Conservation (phyloP, 345 rosid genomes). For the Citrus sinensis region DNA sequence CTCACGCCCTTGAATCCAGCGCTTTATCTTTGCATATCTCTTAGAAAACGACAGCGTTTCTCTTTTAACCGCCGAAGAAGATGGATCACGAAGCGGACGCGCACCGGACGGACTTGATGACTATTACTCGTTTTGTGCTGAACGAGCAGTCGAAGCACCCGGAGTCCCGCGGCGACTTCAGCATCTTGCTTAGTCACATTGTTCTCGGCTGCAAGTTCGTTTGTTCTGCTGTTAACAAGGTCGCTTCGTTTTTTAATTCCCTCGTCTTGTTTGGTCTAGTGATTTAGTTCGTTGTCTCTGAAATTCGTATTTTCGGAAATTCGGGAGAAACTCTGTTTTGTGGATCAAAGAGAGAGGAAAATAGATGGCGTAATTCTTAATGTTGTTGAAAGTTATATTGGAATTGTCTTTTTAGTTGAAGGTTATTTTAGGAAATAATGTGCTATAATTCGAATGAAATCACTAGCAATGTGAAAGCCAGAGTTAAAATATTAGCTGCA, state of each 20-base stretch:
- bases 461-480: no score
- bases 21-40: not conserved
- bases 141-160: conserved; percentile 90
- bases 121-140: conserved; percentile 81
- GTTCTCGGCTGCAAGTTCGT: conserved; percentile 99
- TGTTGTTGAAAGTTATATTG: not conserved
- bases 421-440: not conserved
- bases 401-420: not conserved
- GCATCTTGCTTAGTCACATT: conserved; percentile 85
- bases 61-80: not conserved
- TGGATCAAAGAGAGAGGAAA: not conserved
- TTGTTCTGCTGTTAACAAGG: conserved; percentile 95
- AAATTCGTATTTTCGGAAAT: not conserved
- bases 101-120: conserved; percentile 91
- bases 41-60: not conserved
- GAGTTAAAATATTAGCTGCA: no score
- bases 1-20: conserved; percentile 36
- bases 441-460: not conserved
- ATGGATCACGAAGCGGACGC: conserved; percentile 96
- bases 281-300: not conserved
- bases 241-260: conserved; percentile 3
- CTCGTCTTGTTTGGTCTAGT: not conserved
- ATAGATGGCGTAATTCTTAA: not conserved
- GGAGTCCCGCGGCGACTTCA: conserved; percentile 97
- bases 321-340: not conserved